Evolutionary conservation across 495 filamentous ascomycete species (phyloP).

Genomic region (Daldinia decipiens): DNA sequence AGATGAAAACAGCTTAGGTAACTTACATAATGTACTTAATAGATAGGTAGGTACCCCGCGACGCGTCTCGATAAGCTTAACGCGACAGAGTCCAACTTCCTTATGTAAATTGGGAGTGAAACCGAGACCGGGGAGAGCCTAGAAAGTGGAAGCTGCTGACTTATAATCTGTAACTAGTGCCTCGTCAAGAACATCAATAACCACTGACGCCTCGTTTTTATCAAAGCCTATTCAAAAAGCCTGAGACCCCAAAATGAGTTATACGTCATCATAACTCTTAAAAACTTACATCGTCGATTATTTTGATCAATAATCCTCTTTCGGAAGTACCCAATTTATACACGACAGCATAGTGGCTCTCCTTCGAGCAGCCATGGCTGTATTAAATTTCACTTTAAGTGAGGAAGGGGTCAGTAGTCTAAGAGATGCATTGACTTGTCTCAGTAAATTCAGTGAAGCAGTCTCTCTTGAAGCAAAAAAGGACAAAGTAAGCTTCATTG

Average conservation of each 20-base stretch:
- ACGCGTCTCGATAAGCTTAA: constrained; percentile 27
- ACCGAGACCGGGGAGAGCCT: neutral
- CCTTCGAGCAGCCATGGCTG: constrained; percentile 62
- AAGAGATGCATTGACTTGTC: constrained; percentile 85
- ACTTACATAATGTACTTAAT: no score
- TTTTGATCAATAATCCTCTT: neutral
- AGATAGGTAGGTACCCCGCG: constrained; percentile 16
- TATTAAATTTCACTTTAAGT: constrained; percentile 80
- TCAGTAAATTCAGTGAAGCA: constrained; percentile 91
- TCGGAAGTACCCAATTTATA: neutral
- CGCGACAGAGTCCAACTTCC: constrained; percentile 18
- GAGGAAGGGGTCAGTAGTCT: constrained; percentile 77
- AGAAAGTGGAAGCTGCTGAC: neutral
- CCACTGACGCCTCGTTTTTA: neutral
- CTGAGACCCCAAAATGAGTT: neutral
- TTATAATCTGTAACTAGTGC: neutral
- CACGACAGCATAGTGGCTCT: neutral
- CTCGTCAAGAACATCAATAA: neutral
- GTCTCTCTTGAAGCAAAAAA: constrained; percentile 85
- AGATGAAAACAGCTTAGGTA: no score
- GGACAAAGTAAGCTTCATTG: constrained; percentile 66
- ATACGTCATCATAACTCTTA: neutral
- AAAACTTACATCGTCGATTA: no score
- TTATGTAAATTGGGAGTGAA: neutral
- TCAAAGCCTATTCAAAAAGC: neutral